Evolutionary conservation across 2,329 filamentous ascomycete species (phyloP), one percentile per base, ranked within the genome.

Genomic region (Dothiorella sarmentorum): DNA sequence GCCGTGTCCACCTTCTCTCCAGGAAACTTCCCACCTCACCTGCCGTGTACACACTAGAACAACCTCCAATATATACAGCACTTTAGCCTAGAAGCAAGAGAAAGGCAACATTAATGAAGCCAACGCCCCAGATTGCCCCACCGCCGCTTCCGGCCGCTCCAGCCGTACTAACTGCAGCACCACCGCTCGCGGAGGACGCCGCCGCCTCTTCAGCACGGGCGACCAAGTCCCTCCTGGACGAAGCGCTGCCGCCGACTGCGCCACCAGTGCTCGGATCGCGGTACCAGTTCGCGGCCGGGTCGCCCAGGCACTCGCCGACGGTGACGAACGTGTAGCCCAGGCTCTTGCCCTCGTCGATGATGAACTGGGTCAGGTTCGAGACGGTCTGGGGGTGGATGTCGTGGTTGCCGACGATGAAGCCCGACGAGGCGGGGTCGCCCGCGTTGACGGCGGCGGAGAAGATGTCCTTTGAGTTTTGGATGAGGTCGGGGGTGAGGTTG

Each of bases 261-360:
- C 35, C 52, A 31, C 56, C 59, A 4, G 59, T 61, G 20, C 47
- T 20, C 22, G 64, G 44, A 24, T 60, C 56, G 20, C 72, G 69
- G 64, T 85, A 85, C 82, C 82, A 85, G 62, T 78, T 76, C 15
- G 68, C 72, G n/a, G 60, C 60, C 7, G 80, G 69, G 59, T 85
- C 82, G 0, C 77, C 78, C 15, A 85, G 73, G 59, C 83, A 86
- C 60, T 84, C 80, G 0, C 82, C 83, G 4, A 85, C 78, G 1
- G 82, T 82, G 26, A 82, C 80, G 42, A 78, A 76, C 66, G 53
- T 58, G 58, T 53, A 53, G 24, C 49, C 49, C 24, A 13, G 49
- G 7, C 15, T 17, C 15, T 73, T 78, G 0, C 80, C 81, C 3
- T 67, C 63, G 22, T 66, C 65, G 13, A 81, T 71, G 51, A 67